Base-by-base conservation (phyloP, 2,329 filamentous ascomycete genomes). In the Penicillium fuscoglaucum region DNA sequence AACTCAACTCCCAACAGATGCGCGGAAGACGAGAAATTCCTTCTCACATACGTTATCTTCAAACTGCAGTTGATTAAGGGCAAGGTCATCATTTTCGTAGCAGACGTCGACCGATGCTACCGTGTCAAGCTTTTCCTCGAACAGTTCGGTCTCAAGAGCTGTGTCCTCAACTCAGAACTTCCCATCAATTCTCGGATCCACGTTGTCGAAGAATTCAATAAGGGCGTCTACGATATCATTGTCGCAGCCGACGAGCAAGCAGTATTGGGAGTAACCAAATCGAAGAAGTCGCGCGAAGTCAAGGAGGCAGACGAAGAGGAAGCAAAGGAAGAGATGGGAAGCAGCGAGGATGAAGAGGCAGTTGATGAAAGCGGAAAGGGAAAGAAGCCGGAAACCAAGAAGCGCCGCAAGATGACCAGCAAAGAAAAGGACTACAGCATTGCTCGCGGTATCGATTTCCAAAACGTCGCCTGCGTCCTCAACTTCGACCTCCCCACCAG, bases 121-220 rank as follows among this genome's bases (percentile, higher is more conserved):
- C 86, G 95, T 37, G 79, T 99, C 26, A 97, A 97, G 77, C 83
- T 99, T 8, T 99, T 95, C 72, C 84, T 99, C 52, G 95, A 99
- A 76, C 95, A 99, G 72, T 99, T 99, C 70, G 93, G 92, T 47
- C 93, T 97, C 71, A 89, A 91, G 72, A 93, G 90, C 69, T 96
- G 91, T 75, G 90, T 97, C 29, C 79, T 99, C 41, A 99, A 99
- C 78, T 95, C 91, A 1, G 93, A 99, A 72, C 78, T 99, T 37
- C 95, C 95, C 0, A 88, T 98, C 64, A 97, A 97, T 70, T 95
- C 90, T 1, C 84, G 95, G 59, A 87, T 97, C 40, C 93, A 99
- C 72, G 92, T 96, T 2, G 93, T 99, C 3, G 90, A 98, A 68
- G 92, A 98, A 74, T 99, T 99, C 78, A 99, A 98, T 79, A 90